These are phyloP conservation scores for Yamadazyma dushanensis DNA, from an alignment of 1,139 yeast species.

Conservation along the genomic window DNA sequence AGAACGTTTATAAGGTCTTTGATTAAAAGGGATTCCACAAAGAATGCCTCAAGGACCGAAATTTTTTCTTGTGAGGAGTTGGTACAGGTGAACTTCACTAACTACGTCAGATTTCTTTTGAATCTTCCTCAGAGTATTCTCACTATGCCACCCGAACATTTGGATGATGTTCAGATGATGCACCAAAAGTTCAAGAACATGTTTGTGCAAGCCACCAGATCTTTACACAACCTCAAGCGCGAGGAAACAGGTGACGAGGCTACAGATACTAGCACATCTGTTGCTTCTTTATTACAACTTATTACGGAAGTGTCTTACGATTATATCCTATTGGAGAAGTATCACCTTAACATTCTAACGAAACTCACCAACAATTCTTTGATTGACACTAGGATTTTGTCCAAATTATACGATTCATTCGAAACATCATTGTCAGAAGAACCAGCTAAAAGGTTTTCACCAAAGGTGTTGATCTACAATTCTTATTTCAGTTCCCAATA, in stretches of 20 bases:
- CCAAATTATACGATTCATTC: slow-evolving; percentile 24
- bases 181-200: slow-evolving; percentile 33
- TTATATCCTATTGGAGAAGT: slow-evolving; percentile 41
- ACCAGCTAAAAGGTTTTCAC: slow-evolving; percentile 15
- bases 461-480: slow-evolving; percentile 38
- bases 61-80: slow-evolving; percentile 36
- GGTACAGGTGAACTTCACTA: slow-evolving; percentile 38
- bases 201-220: slow-evolving; percentile 27
- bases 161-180: slow-evolving; percentile 23
- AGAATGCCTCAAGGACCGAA: slow-evolving; percentile 11
- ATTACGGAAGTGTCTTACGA: slow-evolving; percentile 43
- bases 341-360: slow-evolving; percentile 38
- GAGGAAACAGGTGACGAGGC: slow-evolving; percentile 33
- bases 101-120: slow-evolving; percentile 39
- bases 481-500: slow-evolving; percentile 35
- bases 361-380: slow-evolving; percentile 37
- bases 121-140: slow-evolving; percentile 26
- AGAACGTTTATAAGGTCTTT: slow-evolving; percentile 31
- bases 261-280: slow-evolving; percentile 16
- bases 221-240: slow-evolving; percentile 26
- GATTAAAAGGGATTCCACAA: slow-evolving; percentile 17
- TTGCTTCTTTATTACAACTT: slow-evolving; percentile 28
- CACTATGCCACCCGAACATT: slow-evolving; percentile 13
- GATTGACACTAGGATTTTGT: slow-evolving; percentile 26
- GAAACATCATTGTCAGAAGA: slow-evolving; percentile 13